Evolutionary conservation across 169 alveolate genomes (phyloP).

Genomic region (Cryptosporidium bovis): DNA sequence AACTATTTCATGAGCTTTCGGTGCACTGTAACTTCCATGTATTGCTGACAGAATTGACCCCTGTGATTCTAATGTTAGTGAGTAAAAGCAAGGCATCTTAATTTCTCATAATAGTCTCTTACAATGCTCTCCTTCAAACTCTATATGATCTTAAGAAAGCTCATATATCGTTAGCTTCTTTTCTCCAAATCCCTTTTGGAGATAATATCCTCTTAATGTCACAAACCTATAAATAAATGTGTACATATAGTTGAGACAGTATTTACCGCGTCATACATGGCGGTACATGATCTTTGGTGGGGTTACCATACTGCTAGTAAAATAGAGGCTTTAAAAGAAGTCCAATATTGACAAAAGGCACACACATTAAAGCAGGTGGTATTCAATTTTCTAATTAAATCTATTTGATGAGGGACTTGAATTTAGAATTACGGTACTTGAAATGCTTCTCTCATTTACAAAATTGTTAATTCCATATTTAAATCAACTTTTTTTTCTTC

Average conservation of each 20-base stretch:
- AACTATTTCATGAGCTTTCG: conserved; percentile 96
- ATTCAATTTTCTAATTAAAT: no score
- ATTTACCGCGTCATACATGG: conserved; percentile 22
- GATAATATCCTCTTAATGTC: conserved; percentile 23
- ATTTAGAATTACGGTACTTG: no score
- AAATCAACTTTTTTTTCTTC: no score
- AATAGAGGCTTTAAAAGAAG: no score
- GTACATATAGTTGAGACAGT: conserved; percentile 29
- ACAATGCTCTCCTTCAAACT: no score
- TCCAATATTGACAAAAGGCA: no score
- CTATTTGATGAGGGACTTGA: no score
- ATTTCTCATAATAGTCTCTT: conserved; percentile 17
- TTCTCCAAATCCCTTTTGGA: not conserved
- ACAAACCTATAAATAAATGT: not conserved
- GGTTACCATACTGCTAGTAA: no score
- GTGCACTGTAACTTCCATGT: conserved; percentile 97
- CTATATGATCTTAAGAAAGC: no score
- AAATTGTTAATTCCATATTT: no score
- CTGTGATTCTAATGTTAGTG: conserved; percentile 95
- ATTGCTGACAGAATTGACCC: conserved; percentile 96
- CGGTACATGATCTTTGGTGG: conserved; percentile 7
- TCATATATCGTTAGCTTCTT: not conserved
- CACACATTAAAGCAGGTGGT: no score
- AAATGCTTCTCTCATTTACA: no score
- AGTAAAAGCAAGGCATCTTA: conserved; percentile 94